These are phyloP conservation scores for Claviceps humidiphila DNA, from an alignment of 2,329 filamentous ascomycete species.

Conservation along the genomic window DNA sequence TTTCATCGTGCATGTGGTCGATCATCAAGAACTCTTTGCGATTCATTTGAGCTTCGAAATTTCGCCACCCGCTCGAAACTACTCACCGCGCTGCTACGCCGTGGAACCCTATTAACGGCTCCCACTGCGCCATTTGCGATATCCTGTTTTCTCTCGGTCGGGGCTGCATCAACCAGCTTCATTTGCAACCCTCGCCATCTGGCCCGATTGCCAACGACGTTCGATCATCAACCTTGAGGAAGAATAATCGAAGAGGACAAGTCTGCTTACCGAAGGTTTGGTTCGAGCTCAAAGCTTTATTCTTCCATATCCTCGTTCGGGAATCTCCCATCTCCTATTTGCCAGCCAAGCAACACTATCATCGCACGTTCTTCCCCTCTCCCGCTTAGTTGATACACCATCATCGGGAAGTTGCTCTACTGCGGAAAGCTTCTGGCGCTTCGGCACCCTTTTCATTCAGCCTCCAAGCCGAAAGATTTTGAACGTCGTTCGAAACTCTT, in stretches of 20 bases:
- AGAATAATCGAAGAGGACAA: background rate
- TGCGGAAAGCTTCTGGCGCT: constrained; percentile 6
- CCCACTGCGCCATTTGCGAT: background rate
- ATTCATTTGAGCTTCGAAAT: background rate
- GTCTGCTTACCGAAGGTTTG: constrained; percentile 11
- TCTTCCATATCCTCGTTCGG: constrained; percentile 24
- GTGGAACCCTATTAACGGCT: background rate
- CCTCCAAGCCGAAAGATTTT: constrained; percentile 1
- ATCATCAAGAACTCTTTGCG: background rate
- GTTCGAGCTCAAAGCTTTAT: constrained; percentile 26
- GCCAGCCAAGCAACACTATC: constrained; percentile 19
- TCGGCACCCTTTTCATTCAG: constrained; percentile 6
- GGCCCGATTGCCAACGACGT: background rate
- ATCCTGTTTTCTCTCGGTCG: background rate
- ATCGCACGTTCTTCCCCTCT: constrained; percentile 17
- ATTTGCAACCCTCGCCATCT: background rate
- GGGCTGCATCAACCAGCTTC: background rate
- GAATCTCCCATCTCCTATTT: constrained; percentile 19
- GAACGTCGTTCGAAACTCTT: constrained; percentile 3
- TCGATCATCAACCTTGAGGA: background rate
- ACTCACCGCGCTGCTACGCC: background rate
- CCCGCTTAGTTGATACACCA: constrained; percentile 11
- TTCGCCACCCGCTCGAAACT: background rate
- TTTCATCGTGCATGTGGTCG: background rate
- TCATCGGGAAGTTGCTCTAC: constrained; percentile 4